A percentile compares a stretch with the other conserved stretches of the same genome.
Conservation (phyloP, 140 eudicot species). For the Artemisia princeps region DNA sequence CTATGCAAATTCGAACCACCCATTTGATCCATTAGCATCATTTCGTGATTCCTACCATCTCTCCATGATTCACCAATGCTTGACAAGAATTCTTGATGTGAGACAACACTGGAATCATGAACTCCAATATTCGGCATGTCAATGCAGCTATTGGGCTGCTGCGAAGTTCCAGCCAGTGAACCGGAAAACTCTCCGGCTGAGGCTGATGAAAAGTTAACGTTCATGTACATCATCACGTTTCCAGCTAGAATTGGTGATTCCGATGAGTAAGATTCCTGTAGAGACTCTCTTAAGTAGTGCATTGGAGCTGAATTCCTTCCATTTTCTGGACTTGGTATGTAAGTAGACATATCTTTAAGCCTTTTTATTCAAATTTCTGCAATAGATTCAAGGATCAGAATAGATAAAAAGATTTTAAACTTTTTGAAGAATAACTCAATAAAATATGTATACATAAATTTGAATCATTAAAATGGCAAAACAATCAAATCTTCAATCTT, state of each 20-base stretch:
- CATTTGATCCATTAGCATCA: constrained; percentile 43
- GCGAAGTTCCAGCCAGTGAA: constrained; percentile 36
- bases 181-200: constrained; percentile 42
- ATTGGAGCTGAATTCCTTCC: constrained; percentile 47
- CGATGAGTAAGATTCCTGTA: constrained; percentile 41
- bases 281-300: constrained; percentile 44
- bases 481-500: constrained; percentile 12
- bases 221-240: constrained; percentile 53
- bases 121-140: constrained; percentile 36
- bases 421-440: constrained; percentile 7
- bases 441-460: constrained; percentile 2
- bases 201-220: constrained; percentile 44
- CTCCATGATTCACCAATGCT: constrained; percentile 51
- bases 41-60: constrained; percentile 46
- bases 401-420: background rate
- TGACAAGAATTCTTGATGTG: constrained; percentile 53
- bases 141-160: constrained; percentile 36
- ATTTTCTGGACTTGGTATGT: constrained; percentile 46
- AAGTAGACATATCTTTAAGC: constrained; percentile 49
- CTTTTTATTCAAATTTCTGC: constrained; percentile 26
- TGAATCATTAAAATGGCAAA: constrained; percentile 1
- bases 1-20: constrained; percentile 31
- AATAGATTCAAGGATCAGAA: constrained; percentile 14
- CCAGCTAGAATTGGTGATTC: constrained; percentile 41
- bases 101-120: constrained; percentile 42